These are phyloP conservation scores for Populus trichocarpa DNA, from an alignment of 441 rosid genomes.

Conservation along the genomic window DNA sequence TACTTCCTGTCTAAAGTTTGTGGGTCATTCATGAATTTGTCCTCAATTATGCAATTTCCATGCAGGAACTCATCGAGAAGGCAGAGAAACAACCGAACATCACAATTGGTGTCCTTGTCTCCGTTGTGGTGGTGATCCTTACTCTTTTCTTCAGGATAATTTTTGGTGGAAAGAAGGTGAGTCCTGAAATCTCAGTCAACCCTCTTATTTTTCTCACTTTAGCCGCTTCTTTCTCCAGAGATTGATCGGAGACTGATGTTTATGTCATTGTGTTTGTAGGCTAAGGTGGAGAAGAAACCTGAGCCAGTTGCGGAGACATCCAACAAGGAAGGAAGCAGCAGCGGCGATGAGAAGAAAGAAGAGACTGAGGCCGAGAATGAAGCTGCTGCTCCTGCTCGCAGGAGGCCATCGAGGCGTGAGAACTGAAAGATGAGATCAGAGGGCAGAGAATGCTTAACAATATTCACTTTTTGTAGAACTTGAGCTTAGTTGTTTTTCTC, in stretches of 20 bases:
- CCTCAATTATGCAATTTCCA: not conserved
- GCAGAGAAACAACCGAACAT: conserved; percentile 88
- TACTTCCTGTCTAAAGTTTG: not conserved
- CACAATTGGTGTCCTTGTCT: conserved; percentile 64
- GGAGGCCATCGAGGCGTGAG: conserved; percentile 67
- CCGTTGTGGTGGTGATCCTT: conserved; percentile 51
- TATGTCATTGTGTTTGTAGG: conserved; percentile 26
- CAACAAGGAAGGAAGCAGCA: conserved; percentile 32
- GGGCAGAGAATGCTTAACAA: not conserved
- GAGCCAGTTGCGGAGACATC: conserved; percentile 50
- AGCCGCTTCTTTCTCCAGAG: not conserved
- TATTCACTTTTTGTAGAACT: conserved; percentile 36
- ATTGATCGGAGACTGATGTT: not conserved
- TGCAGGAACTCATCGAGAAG: conserved; percentile 76
- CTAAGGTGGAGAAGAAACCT: conserved; percentile 33
- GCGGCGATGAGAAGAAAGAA: conserved; percentile 32
- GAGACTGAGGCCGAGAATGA: conserved; percentile 33
- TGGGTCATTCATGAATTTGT: not conserved
- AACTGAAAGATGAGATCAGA: conserved; percentile 20
- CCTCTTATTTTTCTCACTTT: not conserved
- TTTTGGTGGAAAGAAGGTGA: conserved; percentile 79
- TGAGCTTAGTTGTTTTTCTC: conserved; percentile 20
- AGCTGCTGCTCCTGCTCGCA: conserved; percentile 45
- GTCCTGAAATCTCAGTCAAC: not conserved
- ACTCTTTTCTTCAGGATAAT: conserved; percentile 48